Base-by-base conservation (phyloP, 495 filamentous ascomycete genomes). In the Pyrenula aspistea region DNA sequence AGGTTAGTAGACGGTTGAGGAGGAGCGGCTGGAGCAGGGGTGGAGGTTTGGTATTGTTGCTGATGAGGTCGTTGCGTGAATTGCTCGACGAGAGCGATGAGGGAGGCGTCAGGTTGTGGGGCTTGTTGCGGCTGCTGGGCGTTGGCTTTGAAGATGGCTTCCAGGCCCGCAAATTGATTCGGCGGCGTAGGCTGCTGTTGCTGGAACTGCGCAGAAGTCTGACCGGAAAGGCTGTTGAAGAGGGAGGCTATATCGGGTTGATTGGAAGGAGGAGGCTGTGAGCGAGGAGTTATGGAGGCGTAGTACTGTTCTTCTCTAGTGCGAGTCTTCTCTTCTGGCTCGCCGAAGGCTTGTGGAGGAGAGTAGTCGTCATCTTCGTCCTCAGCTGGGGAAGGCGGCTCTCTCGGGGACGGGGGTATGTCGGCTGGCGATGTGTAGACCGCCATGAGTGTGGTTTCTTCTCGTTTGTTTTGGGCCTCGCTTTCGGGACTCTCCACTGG, bases 381-480 rank as follows among this genome's bases (percentile, higher is more conserved):
- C 11, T 69, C 63, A 21, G 69, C 72, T 15, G 67, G 64, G 47
- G 77, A 68, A 12, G 75, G 67, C 2, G 90, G 89, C 54, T 94
- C 91, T 56, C 84, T 81, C 1, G 91, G 86, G 0, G 84, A 82
- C 1, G 82, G 72, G 2, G 91, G 91, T 58, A 94, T 85, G 62
- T 95, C 90, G 4, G 78, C 78, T 31, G 71, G 67, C 54, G 83
- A 82, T 1, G 85, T 80, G 63, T 95, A 93, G 58, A 90, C 81
- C 2, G 85, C 87, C 83, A 94, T 89, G 25, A 95, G 78, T 22
- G 87, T 90, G n/a, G 75, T 83, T 21, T 75, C 72, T 68, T 95
- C 91, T 10, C 87, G 82, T 53, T 83, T 77, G 24, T 85, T 77
- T 64, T 89, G 89, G 2, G 75, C 73, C 47, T 77, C 73, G 56